Evolutionary conservation across 2,329 filamentous ascomycete species (phyloP).

Genomic region (Cercospora zeae-maydis): DNA sequence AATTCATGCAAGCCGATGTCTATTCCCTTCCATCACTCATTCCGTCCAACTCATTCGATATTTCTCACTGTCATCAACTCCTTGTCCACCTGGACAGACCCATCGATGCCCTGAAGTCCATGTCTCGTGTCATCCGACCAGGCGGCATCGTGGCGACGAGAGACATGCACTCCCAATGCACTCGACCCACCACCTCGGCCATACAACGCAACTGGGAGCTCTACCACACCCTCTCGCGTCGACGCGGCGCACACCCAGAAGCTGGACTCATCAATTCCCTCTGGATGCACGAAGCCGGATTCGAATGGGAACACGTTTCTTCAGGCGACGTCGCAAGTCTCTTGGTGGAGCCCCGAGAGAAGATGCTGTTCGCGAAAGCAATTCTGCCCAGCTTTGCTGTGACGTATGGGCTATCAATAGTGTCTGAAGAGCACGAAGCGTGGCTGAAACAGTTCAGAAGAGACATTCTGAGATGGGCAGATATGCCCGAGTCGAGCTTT

Average conservation of each 20-base stretch:
- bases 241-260: slow-evolving; percentile 19
- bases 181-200: slow-evolving; percentile 8
- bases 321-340: slow-evolving; percentile 2
- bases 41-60: slow-evolving; percentile 45
- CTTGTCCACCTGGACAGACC: slow-evolving; percentile 54
- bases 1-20: slow-evolving; percentile 14
- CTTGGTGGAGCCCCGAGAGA: not conserved
- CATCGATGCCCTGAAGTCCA: slow-evolving; percentile 48
- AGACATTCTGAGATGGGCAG: slow-evolving; percentile 1
- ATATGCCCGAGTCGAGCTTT: slow-evolving; percentile 3
- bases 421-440: not conserved
- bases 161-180: slow-evolving; percentile 30
- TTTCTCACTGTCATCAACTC: slow-evolving; percentile 58
- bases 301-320: slow-evolving; percentile 15
- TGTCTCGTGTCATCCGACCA: slow-evolving; percentile 51
- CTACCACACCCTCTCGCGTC: slow-evolving; percentile 4
- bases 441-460: not conserved
- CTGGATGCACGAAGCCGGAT: slow-evolving; percentile 28
- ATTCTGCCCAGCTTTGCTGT: not conserved
- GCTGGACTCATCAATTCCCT: slow-evolving; percentile 19
- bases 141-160: slow-evolving; percentile 51
- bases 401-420: not conserved
- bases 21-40: not conserved
- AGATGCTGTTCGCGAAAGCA: not conserved
- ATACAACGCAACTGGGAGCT: slow-evolving; percentile 16